Percentiles rank a stretch among this genome's conserved stretches.
Conservation (phyloP, 2,329 filamentous ascomycete species). For the Xenoacremonium recifei region DNA sequence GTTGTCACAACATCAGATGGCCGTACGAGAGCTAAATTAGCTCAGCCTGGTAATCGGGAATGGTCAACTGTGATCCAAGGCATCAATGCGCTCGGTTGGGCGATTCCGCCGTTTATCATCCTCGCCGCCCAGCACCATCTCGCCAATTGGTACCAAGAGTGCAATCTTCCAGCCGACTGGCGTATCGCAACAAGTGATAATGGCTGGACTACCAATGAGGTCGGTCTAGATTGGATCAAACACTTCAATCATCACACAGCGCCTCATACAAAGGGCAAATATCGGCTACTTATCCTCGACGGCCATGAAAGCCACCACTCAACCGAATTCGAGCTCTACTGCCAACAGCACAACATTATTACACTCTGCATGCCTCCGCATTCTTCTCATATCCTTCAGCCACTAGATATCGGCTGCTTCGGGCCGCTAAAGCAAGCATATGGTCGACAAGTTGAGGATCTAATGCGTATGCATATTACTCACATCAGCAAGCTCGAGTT, state of each 20-base stretch:
- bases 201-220: constrained; percentile 33
- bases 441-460: constrained; percentile 5
- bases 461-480: constrained; percentile 1
- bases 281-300: constrained; percentile 37
- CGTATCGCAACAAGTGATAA: constrained; percentile 29
- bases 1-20: constrained; percentile 1
- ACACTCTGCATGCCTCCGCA: constrained; percentile 9
- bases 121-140: constrained; percentile 12
- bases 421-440: constrained; percentile 3
- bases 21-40: constrained; percentile 1
- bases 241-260: constrained; percentile 33
- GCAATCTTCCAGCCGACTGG: constrained; percentile 24
- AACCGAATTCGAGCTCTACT: constrained; percentile 33
- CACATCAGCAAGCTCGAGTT: constrained; percentile 7
- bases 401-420: constrained; percentile 8
- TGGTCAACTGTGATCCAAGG: constrained; percentile 10
- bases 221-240: constrained; percentile 32
- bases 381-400: constrained; percentile 7
- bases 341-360: constrained; percentile 7
- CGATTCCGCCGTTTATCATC: constrained; percentile 11
- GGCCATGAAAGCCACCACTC: constrained; percentile 34
- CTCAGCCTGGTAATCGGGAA: constrained; percentile 10
- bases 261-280: constrained; percentile 19
- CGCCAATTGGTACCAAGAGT: constrained; percentile 16
- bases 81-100: constrained; percentile 4